Conservation (phyloP, 352 stramenopile species). For the Chrysophaeum taylorii region DNA sequence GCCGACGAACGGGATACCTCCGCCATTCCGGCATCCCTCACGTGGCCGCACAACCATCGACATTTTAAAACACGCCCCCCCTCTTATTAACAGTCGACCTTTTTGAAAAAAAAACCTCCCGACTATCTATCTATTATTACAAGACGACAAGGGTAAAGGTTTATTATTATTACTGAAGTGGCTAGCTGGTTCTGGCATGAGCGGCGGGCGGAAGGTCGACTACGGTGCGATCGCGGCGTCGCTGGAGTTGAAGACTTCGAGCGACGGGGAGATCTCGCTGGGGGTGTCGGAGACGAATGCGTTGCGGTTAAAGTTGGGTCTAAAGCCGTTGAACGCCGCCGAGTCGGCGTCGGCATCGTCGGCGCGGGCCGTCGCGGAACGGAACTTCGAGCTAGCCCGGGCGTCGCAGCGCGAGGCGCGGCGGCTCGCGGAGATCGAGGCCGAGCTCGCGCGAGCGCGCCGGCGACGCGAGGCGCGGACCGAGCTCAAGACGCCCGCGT, state of each 20-base stretch:
- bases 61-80: too few species aligned
- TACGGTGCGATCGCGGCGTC: neutral
- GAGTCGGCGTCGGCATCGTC: neutral
- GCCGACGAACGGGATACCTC: too few species aligned
- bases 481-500: neutral
- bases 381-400: conserved; percentile 4
- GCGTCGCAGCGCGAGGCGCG: neutral
- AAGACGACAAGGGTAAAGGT: neutral
- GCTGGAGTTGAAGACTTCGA: neutral
- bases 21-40: too few species aligned
- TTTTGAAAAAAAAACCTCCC: too few species aligned
- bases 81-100: too few species aligned
- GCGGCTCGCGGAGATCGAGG: conserved; percentile 1
- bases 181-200: too few species aligned
- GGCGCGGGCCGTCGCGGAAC: neutral
- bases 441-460: neutral
- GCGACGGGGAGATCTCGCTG: neutral
- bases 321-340: conserved; percentile 41
- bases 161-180: too few species aligned
- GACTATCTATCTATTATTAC: neutral
- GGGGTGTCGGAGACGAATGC: conserved; percentile 50
- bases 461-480: neutral
- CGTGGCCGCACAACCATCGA: too few species aligned
- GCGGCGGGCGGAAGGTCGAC: conserved; percentile 5
- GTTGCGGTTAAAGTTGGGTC: conserved; percentile 39